Evolutionary conservation across 768 basidiomycete genomes (phyloP), one percentile per base, ranked within the genome.

Genomic region (Royoungia palumana): DNA sequence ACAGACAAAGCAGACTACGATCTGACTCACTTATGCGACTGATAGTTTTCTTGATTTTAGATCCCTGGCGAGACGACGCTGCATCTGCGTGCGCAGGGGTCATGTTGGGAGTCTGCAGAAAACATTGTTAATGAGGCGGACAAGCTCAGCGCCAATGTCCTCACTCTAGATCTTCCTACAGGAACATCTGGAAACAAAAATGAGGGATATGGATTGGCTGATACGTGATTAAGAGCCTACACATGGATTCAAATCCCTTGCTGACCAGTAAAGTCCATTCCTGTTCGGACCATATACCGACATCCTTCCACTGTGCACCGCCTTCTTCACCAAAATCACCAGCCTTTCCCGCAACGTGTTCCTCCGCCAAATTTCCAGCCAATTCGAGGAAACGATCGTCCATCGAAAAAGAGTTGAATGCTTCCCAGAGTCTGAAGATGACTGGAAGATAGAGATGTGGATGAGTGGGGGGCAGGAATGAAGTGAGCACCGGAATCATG

Each of bases 261-360:
- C 83, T 83, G 54, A 94, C 79, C 41, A 98, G 70, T 22, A 87
- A 72, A 47, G 82, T 81, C 83, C 92, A 97, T 66, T 97, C 84
- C 36, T 79, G 73, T 49, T 90, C 79, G 5, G 80, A 84, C 80
- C 92, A 94, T 46, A 98, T 94, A 12, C 94, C 94, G 30, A 97
- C 78, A 56, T 90, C 88, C 64, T 85, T 86, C 83, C 83, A 87
- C 47, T 71, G 68, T 8, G 82, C 77, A 34, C 77, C 75, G 42
- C 77, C 80, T 56, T 81, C 77, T 41, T 67, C 66, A 9, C 78
- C 82, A n/a, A 70, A 74, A 37, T 71, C 72, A n/a, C 80, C 79
- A 34, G 64, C 62, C 19, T 74, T 68, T 17, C 85, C 84, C 19
- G 80, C 84, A 54, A 89, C 77, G 59, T 89, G 83, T 59, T 87